These are phyloP conservation scores for Allomyces javanicus DNA, from an alignment of 192 early-diverging fungal species.

Conservation along the genomic window DNA sequence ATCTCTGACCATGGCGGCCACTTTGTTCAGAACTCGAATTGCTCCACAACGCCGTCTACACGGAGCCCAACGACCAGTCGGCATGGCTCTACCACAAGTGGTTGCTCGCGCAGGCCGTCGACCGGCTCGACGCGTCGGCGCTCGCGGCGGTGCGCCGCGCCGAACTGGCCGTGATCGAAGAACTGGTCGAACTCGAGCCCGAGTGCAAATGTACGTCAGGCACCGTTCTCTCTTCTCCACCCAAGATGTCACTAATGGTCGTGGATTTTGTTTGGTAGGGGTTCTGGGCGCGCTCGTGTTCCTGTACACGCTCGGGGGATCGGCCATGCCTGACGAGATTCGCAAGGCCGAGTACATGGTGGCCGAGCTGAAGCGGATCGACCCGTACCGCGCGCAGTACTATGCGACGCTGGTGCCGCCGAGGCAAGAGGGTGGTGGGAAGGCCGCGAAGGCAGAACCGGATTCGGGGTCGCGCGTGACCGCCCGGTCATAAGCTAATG, in stretches of 20 bases:
- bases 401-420: too few relatives aligned
- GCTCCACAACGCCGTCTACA: slow-evolving; percentile 79
- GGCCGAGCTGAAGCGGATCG: slow-evolving; percentile 8
- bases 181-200: slow-evolving; percentile 23
- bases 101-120: slow-evolving; percentile 43
- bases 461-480: too few relatives aligned
- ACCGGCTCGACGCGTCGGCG: slow-evolving; percentile 8
- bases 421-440: too few relatives aligned
- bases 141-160: slow-evolving; percentile 3
- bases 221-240: neutral
- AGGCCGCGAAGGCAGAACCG: too few relatives aligned
- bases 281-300: slow-evolving; percentile 7
- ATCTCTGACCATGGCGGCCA: neutral
- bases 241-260: neutral
- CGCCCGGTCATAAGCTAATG: too few relatives aligned
- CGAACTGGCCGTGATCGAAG: slow-evolving; percentile 10
- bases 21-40: slow-evolving; percentile 50
- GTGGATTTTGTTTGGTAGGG: slow-evolving; percentile 13
- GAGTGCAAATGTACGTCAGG: slow-evolving; percentile 7
- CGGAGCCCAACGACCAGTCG: slow-evolving; percentile 89
- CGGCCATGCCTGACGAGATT: slow-evolving; percentile 6
- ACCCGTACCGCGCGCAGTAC: slow-evolving; percentile 7
- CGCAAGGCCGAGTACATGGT: slow-evolving; percentile 10
- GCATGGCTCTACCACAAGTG: slow-evolving; percentile 95
- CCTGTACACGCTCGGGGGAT: slow-evolving; percentile 2